A percentile compares a stretch with the other conserved stretches of the same genome.
phyloP scores from a whole-genome alignment of 495 filamentous ascomycete species.

The Viridothelium virens region DNA sequence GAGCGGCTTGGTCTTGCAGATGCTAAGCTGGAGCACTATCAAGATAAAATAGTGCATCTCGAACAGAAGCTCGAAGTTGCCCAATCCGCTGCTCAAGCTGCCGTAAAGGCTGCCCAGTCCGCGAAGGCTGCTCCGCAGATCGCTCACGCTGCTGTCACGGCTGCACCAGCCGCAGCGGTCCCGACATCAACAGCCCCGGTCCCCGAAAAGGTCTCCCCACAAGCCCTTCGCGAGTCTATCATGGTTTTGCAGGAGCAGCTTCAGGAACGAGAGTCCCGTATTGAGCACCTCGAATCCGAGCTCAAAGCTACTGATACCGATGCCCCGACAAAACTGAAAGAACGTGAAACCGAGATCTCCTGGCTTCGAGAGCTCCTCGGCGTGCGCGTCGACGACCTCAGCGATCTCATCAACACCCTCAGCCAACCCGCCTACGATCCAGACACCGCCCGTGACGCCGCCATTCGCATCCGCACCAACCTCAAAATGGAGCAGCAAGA shows the following conservation, averaged over 20 bases:
- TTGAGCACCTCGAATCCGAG: slow-evolving; percentile 75
- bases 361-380: slow-evolving; percentile 93
- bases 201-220: slow-evolving; percentile 82
- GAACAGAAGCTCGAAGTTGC: slow-evolving; percentile 87
- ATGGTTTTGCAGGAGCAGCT: slow-evolving; percentile 93
- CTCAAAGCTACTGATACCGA: slow-evolving; percentile 60
- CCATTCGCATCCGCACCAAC: slow-evolving; percentile 86
- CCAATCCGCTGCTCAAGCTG: slow-evolving; percentile 80
- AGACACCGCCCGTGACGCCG: slow-evolving; percentile 72
- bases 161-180: slow-evolving; percentile 36
- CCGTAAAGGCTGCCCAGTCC: slow-evolving; percentile 70
- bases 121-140: slow-evolving; percentile 43
- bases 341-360: slow-evolving; percentile 83
- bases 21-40: slow-evolving; percentile 68
- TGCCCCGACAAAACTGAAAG: slow-evolving; percentile 70
- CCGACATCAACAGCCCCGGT: slow-evolving; percentile 43
- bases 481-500: slow-evolving; percentile 97
- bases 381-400: slow-evolving; percentile 80
- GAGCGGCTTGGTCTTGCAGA: slow-evolving; percentile 69
- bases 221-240: slow-evolving; percentile 91
- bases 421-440: slow-evolving; percentile 65
- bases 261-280: slow-evolving; percentile 80
- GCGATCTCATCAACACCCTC: slow-evolving; percentile 80
- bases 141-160: slow-evolving; percentile 22
- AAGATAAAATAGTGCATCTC: slow-evolving; percentile 71